Base-by-base conservation (phyloP, 805 yeast genomes). In the Kazachstania viticola region DNA sequence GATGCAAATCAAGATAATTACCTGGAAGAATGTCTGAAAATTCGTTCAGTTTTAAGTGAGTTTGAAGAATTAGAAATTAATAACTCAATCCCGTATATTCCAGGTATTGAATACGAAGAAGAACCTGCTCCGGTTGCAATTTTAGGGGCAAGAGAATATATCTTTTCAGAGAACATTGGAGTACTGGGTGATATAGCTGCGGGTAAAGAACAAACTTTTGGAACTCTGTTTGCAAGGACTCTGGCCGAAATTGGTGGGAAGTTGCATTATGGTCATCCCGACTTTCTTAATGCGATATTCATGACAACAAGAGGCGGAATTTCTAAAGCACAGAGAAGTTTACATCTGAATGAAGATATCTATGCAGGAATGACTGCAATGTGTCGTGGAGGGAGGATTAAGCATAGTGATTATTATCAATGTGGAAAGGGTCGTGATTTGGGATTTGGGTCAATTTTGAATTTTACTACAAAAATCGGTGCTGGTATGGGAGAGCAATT, bases 401-500 rank as follows among this genome's bases (percentile, higher is more conserved):
- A 87, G 60, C 97, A 88, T 55, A 81, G 95, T 57, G 97, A 88
- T 50, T 88, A 79, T 57, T 85, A 75, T 58, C 97, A 88, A 56
- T 88, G 97, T 59, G 97, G 97, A 21, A 88, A 88, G 54, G 97
- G 97, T 0, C 69, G 97, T 54, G 97, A 88, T 61, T 61, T 88
- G 34, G 97, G 97, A 3, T 88, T 88, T 59, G 79, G 85, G 1
- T 82, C 95, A 0, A 85, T 88, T 42, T 64, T 88, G 44, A 88
- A 87, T 51, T 88, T 88, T 62, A 88, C 95, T 0, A 79, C 95
- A 2, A 88, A 88, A 60, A 87, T 88, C 51, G 97, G 97, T 3
- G 91, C 95, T 27, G 97, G 97, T 31, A 88, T 88, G 97, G 97
- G 97, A 7, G 97, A 88, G 53, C 97, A 88, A 55, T 70, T 87